Conservation (phyloP, 1,284 basidiomycete genomes). For the Leccinum laetum region DNA sequence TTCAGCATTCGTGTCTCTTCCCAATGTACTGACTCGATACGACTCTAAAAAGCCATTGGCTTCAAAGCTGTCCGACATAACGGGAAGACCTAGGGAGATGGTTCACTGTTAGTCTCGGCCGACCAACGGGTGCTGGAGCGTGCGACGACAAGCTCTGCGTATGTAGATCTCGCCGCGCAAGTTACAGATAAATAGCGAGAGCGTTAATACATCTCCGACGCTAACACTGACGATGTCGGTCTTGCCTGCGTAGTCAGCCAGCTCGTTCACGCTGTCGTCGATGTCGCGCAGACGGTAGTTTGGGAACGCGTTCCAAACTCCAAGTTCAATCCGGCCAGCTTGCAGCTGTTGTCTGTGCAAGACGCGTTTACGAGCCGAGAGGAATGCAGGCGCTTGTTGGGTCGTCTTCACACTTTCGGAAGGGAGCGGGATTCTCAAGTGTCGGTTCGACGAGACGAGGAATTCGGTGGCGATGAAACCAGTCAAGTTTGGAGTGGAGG, state of each 20-base stretch:
- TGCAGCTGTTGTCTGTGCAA: slow-evolving; percentile 50
- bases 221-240: slow-evolving; percentile 8
- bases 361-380: slow-evolving; percentile 70
- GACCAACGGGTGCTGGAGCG: too few relatives aligned
- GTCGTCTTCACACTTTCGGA: slow-evolving; percentile 69
- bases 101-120: too few relatives aligned
- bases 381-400: slow-evolving; percentile 71
- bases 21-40: too few relatives aligned
- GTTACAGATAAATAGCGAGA: too few relatives aligned
- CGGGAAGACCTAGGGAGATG: too few relatives aligned
- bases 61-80: too few relatives aligned
- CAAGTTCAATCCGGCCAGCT: too few relatives aligned
- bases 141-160: too few relatives aligned
- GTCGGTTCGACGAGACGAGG: slow-evolving; percentile 58
- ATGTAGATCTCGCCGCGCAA: too few relatives aligned
- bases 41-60: too few relatives aligned
- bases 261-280: slow-evolving; percentile 41
- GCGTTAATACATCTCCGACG: too few relatives aligned
- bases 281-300: slow-evolving; percentile 84
- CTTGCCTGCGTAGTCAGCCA: slow-evolving; percentile 47
- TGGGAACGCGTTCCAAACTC: slow-evolving; percentile 75
- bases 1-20: too few relatives aligned
- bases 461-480: slow-evolving; percentile 61
- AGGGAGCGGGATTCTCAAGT: slow-evolving; percentile 65
- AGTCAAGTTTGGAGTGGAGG: slow-evolving; percentile 78